phyloP scores from a whole-genome alignment of 2,329 filamentous ascomycete genomes.

The Pyricularia sp. region DNA sequence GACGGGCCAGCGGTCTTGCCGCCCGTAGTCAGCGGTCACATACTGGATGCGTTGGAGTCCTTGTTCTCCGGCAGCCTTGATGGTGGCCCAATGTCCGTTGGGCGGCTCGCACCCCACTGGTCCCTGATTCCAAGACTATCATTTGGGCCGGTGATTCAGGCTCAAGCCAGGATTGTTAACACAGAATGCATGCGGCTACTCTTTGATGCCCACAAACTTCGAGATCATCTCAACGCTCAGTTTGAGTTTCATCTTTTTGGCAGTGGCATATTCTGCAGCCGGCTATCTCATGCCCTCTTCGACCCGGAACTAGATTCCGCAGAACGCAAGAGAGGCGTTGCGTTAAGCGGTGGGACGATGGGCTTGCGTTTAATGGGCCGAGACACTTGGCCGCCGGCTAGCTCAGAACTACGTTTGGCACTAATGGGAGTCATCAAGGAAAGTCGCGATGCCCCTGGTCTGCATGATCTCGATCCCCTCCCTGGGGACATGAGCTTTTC shows the following conservation, averaged over 20 bases:
- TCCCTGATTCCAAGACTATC: slow-evolving; percentile 56
- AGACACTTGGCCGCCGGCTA: slow-evolving; percentile 83
- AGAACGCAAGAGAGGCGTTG: slow-evolving; percentile 54
- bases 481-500: slow-evolving; percentile 69
- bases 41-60: background rate
- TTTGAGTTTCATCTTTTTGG: slow-evolving; percentile 72
- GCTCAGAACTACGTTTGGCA: slow-evolving; percentile 80
- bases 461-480: slow-evolving; percentile 19
- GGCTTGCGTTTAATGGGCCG: slow-evolving; percentile 72
- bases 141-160: slow-evolving; percentile 58
- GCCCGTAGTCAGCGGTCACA: background rate
- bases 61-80: background rate
- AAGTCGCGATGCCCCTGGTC: slow-evolving; percentile 29
- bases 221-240: slow-evolving; percentile 60
- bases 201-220: slow-evolving; percentile 60
- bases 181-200: slow-evolving; percentile 61
- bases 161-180: slow-evolving; percentile 67
- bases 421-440: slow-evolving; percentile 77
- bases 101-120: slow-evolving; percentile 34
- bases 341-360: slow-evolving; percentile 58
- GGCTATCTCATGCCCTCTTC: slow-evolving; percentile 72
- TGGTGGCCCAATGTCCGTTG: background rate
- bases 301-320: slow-evolving; percentile 69
- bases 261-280: slow-evolving; percentile 70
- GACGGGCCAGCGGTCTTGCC: slow-evolving; percentile 20